Conservation (phyloP, 768 basidiomycete genomes). For the Sistotremastrum suecicum region DNA sequence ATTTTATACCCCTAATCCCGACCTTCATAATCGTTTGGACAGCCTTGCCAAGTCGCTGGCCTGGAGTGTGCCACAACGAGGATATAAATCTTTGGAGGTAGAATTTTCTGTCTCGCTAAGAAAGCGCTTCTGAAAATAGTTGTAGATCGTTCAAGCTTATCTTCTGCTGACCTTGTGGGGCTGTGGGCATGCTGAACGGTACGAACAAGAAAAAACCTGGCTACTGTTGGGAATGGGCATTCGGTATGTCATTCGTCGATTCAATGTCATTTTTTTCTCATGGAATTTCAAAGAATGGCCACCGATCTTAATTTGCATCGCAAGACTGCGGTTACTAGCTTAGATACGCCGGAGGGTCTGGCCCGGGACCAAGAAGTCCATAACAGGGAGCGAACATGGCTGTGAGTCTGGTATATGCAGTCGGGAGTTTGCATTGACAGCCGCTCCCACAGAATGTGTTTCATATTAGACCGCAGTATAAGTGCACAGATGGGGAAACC, state of each 20-base stretch:
- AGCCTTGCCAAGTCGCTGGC: slow-evolving; percentile 81
- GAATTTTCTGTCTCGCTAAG: neutral
- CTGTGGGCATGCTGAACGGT: slow-evolving; percentile 88
- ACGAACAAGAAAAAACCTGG: slow-evolving; percentile 95
- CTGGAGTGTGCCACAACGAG: slow-evolving; percentile 71
- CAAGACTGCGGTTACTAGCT: slow-evolving; percentile 46
- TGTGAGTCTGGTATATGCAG: slow-evolving; percentile 22
- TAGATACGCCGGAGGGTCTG: slow-evolving; percentile 66
- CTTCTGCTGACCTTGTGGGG: slow-evolving; percentile 82
- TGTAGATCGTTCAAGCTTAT: slow-evolving; percentile 82
- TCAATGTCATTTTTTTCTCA: slow-evolving; percentile 3
- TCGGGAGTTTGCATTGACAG: neutral
- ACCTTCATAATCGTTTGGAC: slow-evolving; percentile 64
- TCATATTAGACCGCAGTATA: slow-evolving; percentile 73
- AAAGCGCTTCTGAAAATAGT: slow-evolving; percentile 5
- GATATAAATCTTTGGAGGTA: slow-evolving; percentile 78
- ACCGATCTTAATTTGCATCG: slow-evolving; percentile 93
- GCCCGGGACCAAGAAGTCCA: slow-evolving; percentile 74
- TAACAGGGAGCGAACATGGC: slow-evolving; percentile 93
- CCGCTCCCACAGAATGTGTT: slow-evolving; percentile 34
- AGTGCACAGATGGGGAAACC: slow-evolving; percentile 98
- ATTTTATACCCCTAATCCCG: slow-evolving; percentile 72
- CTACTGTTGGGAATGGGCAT: slow-evolving; percentile 76
- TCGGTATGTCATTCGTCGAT: slow-evolving; percentile 30
- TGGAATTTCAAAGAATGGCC: slow-evolving; percentile 52